Evolutionary conservation across 2,329 filamentous ascomycete genomes (phyloP), one percentile per base, ranked within the genome.

Genomic region (Nemania sp.): DNA sequence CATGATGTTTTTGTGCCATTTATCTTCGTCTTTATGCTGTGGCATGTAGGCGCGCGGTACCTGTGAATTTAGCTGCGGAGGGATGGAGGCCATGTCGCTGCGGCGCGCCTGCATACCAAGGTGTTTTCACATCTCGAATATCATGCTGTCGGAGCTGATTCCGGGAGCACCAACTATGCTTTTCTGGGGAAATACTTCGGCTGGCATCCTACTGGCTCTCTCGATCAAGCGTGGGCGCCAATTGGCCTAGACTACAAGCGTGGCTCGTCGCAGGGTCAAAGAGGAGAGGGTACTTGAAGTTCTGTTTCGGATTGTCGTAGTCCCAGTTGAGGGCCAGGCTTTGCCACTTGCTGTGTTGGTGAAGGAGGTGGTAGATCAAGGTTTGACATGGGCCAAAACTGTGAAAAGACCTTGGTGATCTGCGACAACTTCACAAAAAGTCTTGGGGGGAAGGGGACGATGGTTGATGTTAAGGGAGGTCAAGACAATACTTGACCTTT

Each of bases 101-200:
- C 62, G 59, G 5, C 69, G 66, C 4, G 56, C 62, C 15, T 62
- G 58, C 55, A 64, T 65, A 2, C 54, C 40, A 2, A 65, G 65
- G 49, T 66, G 63, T 11, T 62, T 54, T 2, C 54, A 54, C 17
- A 68, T 60, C 56, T 66, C 69, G 58, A 70, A 72, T 0, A 69
- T 69, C 39, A 65, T 69, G 55, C 57, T 54, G 47, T 62, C 58
- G 11, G 61, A 7, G 34, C 45, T 47, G 45, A 65, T 50, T 0
- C 64, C 64, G 35, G 64, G 64, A 1, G 61, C 58, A 43, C 29
- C 57, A 2, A 56, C 59, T 12, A 65, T 48, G 48, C 61, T 17
- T 10, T 54, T 55, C 53, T 62, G 64, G 2, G 63, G 46, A 25
- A 62, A 63, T 6, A 47, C 59, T 43, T 66, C 62, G 29, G 62